A percentile compares a stretch with the other conserved stretches of the same genome.
Conservation (phyloP, 768 basidiomycete species). For the Naganishia vaughanmartiniae region DNA sequence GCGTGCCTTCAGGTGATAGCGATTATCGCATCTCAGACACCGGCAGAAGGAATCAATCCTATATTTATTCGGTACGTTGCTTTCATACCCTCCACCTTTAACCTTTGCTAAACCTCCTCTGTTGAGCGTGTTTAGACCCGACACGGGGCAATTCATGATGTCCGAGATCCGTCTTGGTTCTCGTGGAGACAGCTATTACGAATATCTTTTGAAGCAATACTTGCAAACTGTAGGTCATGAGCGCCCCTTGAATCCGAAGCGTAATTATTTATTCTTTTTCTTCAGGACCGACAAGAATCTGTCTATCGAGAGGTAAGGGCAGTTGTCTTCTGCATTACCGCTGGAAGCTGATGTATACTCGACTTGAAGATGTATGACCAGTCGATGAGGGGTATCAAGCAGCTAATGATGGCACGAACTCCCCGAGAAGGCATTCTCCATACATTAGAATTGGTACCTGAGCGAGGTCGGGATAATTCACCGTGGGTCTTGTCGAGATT, state of each 20-base stretch:
- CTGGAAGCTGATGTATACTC: slow-evolving; percentile 8
- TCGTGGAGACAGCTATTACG: slow-evolving; percentile 89
- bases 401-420: slow-evolving; percentile 68
- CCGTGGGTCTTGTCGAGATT: slow-evolving; percentile 51
- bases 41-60: slow-evolving; percentile 72
- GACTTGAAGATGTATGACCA: slow-evolving; percentile 75
- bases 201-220: slow-evolving; percentile 77
- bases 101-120: not conserved
- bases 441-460: slow-evolving; percentile 72
- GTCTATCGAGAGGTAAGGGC: slow-evolving; percentile 70
- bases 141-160: slow-evolving; percentile 60
- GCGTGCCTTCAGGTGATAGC: slow-evolving; percentile 46
- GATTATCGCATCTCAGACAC: slow-evolving; percentile 63
- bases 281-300: slow-evolving; percentile 63
- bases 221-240: slow-evolving; percentile 66
- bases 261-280: not conserved
- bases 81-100: not conserved
- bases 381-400: slow-evolving; percentile 77
- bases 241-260: not conserved
- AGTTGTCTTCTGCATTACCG: not conserved
- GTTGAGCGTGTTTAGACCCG: slow-evolving; percentile 48
- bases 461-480: slow-evolving; percentile 35
- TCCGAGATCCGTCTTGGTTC: slow-evolving; percentile 85
- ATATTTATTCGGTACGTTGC: slow-evolving; percentile 73
- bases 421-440: slow-evolving; percentile 64